phyloP scores from a whole-genome alignment of 305 asterid species.

The Caryopteris hybrid region DNA sequence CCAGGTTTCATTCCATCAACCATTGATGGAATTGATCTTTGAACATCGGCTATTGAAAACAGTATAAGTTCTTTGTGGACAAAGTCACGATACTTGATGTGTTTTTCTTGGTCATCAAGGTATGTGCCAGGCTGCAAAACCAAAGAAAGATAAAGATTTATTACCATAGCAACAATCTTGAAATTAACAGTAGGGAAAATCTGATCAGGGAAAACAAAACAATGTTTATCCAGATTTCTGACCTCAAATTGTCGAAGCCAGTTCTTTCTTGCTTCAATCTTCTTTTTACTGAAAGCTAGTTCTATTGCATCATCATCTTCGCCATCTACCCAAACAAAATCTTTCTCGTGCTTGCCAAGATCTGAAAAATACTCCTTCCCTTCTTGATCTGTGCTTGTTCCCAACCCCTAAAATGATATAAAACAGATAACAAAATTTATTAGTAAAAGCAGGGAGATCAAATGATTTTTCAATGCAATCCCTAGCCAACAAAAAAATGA shows the following conservation, averaged over 20 bases:
- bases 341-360: constrained; percentile 80
- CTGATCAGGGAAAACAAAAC: not conserved
- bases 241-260: constrained; percentile 98
- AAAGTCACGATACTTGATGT: constrained; percentile 75
- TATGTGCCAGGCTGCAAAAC: constrained; percentile 82
- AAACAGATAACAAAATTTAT: not conserved
- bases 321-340: constrained; percentile 71
- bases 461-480: not conserved
- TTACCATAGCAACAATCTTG: not conserved
- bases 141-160: not conserved
- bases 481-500: not conserved
- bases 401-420: constrained; percentile 76
- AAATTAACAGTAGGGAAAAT: not conserved
- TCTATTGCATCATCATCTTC: constrained; percentile 95
- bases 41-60: constrained; percentile 92
- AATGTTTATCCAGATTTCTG: not conserved
- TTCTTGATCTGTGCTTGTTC: constrained; percentile 91
- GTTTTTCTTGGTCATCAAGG: constrained; percentile 68
- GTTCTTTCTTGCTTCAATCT: constrained; percentile 88
- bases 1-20: constrained; percentile 98
- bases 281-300: constrained; percentile 96
- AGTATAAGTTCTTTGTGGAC: constrained; percentile 91
- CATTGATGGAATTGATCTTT: constrained; percentile 98
- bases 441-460: not conserved
- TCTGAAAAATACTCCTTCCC: constrained; percentile 86